Base-by-base conservation (phyloP, 2,329 filamentous ascomycete genomes). In the Cladophialophora immunda region DNA sequence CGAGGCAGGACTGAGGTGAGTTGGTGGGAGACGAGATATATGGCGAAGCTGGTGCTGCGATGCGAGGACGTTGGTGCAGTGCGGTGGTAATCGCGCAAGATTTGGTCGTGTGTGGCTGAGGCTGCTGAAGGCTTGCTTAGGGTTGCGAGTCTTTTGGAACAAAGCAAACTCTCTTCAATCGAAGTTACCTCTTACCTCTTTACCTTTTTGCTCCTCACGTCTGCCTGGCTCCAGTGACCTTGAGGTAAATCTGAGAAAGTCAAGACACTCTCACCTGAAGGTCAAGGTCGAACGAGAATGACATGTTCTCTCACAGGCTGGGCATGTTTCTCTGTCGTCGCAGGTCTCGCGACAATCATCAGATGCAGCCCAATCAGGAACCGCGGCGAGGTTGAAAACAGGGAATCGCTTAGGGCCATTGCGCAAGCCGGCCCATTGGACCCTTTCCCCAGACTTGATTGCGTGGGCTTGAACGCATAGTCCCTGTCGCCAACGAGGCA, bases 401-500 rank as follows among this genome's bases (percentile, higher is more conserved):
- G 2, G 29, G 57, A 29, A 59, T 5, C 11, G 15, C 55, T 11
- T 27, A 9, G 15, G 29, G 29, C 7, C 22, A n/a, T 30, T 8
- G 38, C 13, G 27, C 29, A 19, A 27, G n/a, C 15, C 50, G 17
- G 13, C 8, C 47, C 30, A 29, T 54, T n/a, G 27, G 59, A 58
- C 52, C 32, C 15, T 22, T n/a, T 41, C 15, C 61, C 34, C 34
- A 25, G n/a, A 32, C 29, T 45, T 19, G 56, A 22, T 67, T 68
- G 66, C 62, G 58, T 65, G 66, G 66, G 57, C 62, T 61, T 45
- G 27, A 29, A 38, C 45, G 38, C 52, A 52, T 55, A 47, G 15
- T 5, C 38, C 38, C 34, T 38, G 8, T 38, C 2, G 34, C 11
- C 34, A 38, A 11, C 4, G 34, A 38, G 34, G 34, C 34, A 38